Evolutionary conservation across 106 monocot genomes (phyloP), one percentile per base, ranked within the genome.

Genomic region (Phalaenopsis equestris): DNA sequence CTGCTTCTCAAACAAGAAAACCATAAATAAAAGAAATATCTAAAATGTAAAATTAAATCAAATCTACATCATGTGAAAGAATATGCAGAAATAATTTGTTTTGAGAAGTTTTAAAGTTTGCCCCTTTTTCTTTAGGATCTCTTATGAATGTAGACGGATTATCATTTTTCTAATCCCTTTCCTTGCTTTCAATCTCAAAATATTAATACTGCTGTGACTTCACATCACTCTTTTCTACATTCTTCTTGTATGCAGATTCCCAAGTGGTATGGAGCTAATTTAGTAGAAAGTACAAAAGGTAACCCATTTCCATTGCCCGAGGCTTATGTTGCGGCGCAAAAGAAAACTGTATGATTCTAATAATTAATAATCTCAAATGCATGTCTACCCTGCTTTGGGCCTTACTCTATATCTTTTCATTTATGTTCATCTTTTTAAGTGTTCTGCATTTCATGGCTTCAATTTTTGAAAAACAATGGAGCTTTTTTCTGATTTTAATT

Each of bases 231-330:
- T 37, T 75, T 41, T n/a, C 11, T 19, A 9, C 6, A 45, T 6
- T 18, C 42, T 45, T 5, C 43, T 45, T 45, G 42, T 43, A 43
- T 43, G 82, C 89, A 91, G 91, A 91, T 91, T 85, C 91, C 91
- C 41, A 84, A 84, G 67, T 87, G 81, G 81, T 80, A 85, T 84
- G 85, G 78, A 70, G 77, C 61, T 45, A 86, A 85, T 58, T 80
- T 81, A 16, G 15, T 47, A 42, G 56, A 82, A 18, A 21, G 78
- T 12, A 89, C 89, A 56, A 85, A 84, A 78, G 65, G 15, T 65
- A 91, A 92, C 78, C 89, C 92, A 72, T 92, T 92, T 58, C 52
- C 76, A 39, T 79, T 92, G 80, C 92, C 89, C 80, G 91, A 89
- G 77, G 77, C 10, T 41, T 91, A 91, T 76, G 68, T 55, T 67